Evolutionary conservation across 2,329 filamentous ascomycete genomes (phyloP), one percentile per base, ranked within the genome.

Genomic region (Drechslerella dactyloides): DNA sequence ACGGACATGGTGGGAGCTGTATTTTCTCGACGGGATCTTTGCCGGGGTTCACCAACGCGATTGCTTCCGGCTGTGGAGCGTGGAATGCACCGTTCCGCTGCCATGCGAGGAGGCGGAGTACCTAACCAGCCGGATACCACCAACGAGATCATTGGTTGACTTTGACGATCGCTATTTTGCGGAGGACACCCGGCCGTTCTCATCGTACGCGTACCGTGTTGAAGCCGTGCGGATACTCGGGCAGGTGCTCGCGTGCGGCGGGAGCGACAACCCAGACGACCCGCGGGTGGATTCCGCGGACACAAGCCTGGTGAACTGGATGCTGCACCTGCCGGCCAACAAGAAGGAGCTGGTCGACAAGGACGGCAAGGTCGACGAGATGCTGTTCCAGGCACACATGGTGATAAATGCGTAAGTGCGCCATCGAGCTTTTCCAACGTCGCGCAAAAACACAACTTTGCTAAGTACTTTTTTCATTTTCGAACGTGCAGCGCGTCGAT

Each of bases 371-470:
- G 83, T 93, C 10, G 93, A 97, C 78, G 91, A 96, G 80, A 89
- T 96, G 85, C 87, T 96, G 80, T 96, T 96, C 80, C 91, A 96
- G 78, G 92, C 90, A 0, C 89, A 90, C 74, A 93, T 96, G 86
- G 90, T 96, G 76, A 83, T 85, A 58, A 82, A 85, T 60, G 80
- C 79, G 75, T 78, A 75, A 75, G 77, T 76, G 17, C 66, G 66
- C 37, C 65, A 42, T 11, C 23, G 42, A 19, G n/a, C 23, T 23
- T 15, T 1, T 1, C 23, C n/a, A n/a, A n/a, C n/a, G n/a, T n/a
- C n/a, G n/a, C n/a, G n/a, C n/a, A n/a, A n/a, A 1, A 35, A 21
- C 37, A 13, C 2, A 42, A 15, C 15, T 42, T 42, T 17, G 13
- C 37, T 42, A 42, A 42, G 8, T 33, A 33, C 27, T 42, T 2